Conservation (phyloP, 2,329 filamentous ascomycete genomes). For the Talaromyces sp. region DNA sequence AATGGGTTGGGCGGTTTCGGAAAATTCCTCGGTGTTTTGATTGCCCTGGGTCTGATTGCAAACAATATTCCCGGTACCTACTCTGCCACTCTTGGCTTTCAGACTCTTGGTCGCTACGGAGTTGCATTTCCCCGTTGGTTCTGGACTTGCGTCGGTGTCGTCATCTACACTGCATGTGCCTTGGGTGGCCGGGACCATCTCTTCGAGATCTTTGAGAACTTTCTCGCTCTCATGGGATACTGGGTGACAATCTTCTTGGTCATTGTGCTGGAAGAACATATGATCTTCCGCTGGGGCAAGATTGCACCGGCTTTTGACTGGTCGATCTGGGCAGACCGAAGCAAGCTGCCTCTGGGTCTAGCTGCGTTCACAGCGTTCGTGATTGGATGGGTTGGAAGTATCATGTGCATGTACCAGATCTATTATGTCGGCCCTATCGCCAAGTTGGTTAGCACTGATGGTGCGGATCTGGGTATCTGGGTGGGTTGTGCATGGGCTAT, state of each 20-base stretch:
- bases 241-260: slow-evolving; percentile 47
- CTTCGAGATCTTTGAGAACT: slow-evolving; percentile 47
- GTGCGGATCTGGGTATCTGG: slow-evolving; percentile 41
- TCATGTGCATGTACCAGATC: slow-evolving; percentile 43
- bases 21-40: slow-evolving; percentile 44
- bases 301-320: slow-evolving; percentile 37
- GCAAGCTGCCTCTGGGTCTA: slow-evolving; percentile 42
- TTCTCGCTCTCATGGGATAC: slow-evolving; percentile 49
- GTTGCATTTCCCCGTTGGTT: slow-evolving; percentile 43
- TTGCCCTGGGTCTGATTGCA: slow-evolving; percentile 44
- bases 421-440: slow-evolving; percentile 43
- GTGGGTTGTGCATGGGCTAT: slow-evolving; percentile 37
- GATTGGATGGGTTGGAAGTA: slow-evolving; percentile 42
- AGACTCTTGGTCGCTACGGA: slow-evolving; percentile 42
- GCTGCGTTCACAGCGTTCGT: slow-evolving; percentile 41
- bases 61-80: slow-evolving; percentile 49
- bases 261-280: slow-evolving; percentile 44
- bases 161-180: slow-evolving; percentile 45
- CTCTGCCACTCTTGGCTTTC: slow-evolving; percentile 47
- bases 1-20: slow-evolving; percentile 40
- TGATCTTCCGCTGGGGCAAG: slow-evolving; percentile 42
- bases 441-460: slow-evolving; percentile 29
- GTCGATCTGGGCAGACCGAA: slow-evolving; percentile 41
- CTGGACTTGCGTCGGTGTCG: slow-evolving; percentile 43
- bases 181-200: slow-evolving; percentile 46